Base-by-base conservation (phyloP, 257 asterid species). In the Nicotiana tomentosiformis region DNA sequence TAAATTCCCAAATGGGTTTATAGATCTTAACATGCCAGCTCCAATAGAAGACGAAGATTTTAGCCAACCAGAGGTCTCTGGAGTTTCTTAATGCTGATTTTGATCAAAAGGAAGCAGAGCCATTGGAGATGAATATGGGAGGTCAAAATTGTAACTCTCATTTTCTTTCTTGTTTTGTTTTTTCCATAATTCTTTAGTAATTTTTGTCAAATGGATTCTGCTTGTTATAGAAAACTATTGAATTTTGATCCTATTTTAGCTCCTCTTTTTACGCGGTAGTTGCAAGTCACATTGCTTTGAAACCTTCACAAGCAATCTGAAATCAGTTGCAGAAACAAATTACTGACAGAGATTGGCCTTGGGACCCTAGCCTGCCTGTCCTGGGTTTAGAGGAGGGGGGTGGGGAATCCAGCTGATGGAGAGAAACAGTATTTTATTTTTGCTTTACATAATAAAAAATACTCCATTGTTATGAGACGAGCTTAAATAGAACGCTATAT, bases 1-100 rank as follows among this genome's bases (percentile, higher is more conserved):
- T 5, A 86, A 84, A 83, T 53, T 43, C 30, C 86, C 85, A 35
- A 80, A 32, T 46, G 82, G 77, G 46, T 77, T 86, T 46, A 83
- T 89, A 72, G 91, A 89, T 87, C 91, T 89, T 56, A 89, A 89
- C 88, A 77, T 89, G 87, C 91, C 91, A 5, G 89, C 91, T 49
- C 88, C 89, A 55, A 60, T 80, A 82, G 91, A 86, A 70, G 91
- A 87, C 20, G 91, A 85, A 61, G 89, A 84, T 7, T 51, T 76
- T 26, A 76, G 80, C 17, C 39, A 55, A 83, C 46, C 3, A 32
- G 86, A 83, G 51, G 79, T 43, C 29, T 84, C 83, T 60, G 78
- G 77, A 17, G 74, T 86, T 49, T 82, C 89, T 5, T 49, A 81
- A 82, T 84, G 70, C 80, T 78, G 77, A 79, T 81, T 37, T 43